Evolutionary conservation across 2,329 filamentous ascomycete species (phyloP), one percentile per base, ranked within the genome.

Genomic region (Fusarium robinianum): DNA sequence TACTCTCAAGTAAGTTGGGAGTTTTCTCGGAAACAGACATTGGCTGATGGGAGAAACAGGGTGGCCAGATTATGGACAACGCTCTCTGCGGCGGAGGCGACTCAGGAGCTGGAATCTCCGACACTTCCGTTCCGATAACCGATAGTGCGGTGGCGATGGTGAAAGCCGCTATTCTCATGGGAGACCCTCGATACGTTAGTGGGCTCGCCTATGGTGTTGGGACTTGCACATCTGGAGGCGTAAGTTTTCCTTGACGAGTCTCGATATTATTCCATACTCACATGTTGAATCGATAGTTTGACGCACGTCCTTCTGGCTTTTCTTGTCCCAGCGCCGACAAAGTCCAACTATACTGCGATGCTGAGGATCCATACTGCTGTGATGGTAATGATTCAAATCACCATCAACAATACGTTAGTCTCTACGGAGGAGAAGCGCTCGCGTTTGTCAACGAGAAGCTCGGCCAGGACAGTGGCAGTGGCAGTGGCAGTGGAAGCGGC

Each of bases 281-380:
- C 10, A 3, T 6, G 6, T 12, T 5, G 4, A 32, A 31, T n/a
- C 12, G 11, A 18, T 19, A 85, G 80, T 85, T 86, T 49, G 79
- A 80, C 38, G 76, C 80, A 21, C 78, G 82, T 5, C 75, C 79
- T 0, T 58, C 70, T 5, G 79, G 80, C 17, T 85, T 81, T 64
- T 67, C 66, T 30, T 85, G 82, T 67, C 75, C 79, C 8, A 72
- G 65, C 49, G 61, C 66, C 6, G 60, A 53, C 61, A 81, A 79
- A 57, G 79, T 85, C 55, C 70, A 83, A 67, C 81, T 79, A 5
- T 86, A 85, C 72, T 86, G 83, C 63, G 83, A 87, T 55, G 68
- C 75, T 5, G 60, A 76, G 4, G 83, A 86, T 51, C 81, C 81
- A 0, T 85, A 83, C 68, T 86, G 83, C 73, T 86, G 81, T 66